Evolutionary conservation across 83 land plant genomes (phyloP), one percentile per base, ranked within the genome.

Genomic region (Diphasiastrum complanatum): DNA sequence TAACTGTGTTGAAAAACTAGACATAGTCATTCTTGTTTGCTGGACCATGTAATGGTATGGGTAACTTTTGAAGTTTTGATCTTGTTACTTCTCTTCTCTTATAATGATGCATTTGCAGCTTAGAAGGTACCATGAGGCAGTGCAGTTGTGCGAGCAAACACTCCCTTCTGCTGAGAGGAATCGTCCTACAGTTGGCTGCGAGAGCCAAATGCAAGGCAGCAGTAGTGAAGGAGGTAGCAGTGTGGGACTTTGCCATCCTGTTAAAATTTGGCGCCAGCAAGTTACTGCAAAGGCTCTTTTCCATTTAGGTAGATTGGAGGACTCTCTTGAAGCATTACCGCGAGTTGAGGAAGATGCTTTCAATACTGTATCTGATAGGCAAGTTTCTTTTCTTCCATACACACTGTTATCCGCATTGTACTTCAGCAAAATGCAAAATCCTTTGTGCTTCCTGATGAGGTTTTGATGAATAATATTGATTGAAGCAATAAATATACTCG

Each of bases 271-370:
- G 91, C 72, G 91, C 5, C 78, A 71, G 65, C 41, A 69, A 60
- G 31, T 79, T 18, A 75, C 72, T 51, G 61, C 85, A 23, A 87
- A 73, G 75, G 84, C 89, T 11, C 78, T 79, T 24, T 87, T 91
- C 48, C 71, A 72, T 61, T 66, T 87, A 14, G 97, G 97, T 61
- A 84, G 60, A 55, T 69, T 87, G 50, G 93, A 91, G 60, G 88
- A 92, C 40, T 79, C 87, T 35, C 67, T 79, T 8, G 84, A 79
- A 38, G 68, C 72, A 12, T 67, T 85, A 2, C 59, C 75, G 51
- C 84, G 78, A 76, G 79, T 83, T 65, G 85, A 80, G 47, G 67
- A 66, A 37, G 51, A 50, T 38, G 33, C 33, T 51, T 48, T n/a
- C n/a, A n/a, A n/a, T n/a, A n/a, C 73, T 43, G 35, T 32, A 1